Percentiles rank a stretch among this genome's conserved stretches.
These are phyloP conservation scores for Scheffersomyces segobiensis DNA, from an alignment of 1,139 yeast species.

Conservation along the genomic window DNA sequence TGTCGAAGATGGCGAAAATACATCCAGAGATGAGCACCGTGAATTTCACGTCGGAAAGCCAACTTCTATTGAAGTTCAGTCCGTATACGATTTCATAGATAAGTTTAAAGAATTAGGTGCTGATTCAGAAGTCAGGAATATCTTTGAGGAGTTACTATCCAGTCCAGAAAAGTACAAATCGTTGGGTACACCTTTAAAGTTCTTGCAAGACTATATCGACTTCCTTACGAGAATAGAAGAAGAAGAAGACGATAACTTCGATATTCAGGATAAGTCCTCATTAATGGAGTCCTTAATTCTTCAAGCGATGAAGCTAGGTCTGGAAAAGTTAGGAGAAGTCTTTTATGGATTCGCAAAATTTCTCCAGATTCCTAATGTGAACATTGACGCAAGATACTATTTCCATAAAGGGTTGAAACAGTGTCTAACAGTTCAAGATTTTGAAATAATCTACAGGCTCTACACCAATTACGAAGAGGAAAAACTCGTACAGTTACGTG, in stretches of 20 bases:
- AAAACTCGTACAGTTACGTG: conserved; percentile 37
- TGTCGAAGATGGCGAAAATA: background rate
- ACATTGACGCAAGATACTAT: conserved; percentile 45
- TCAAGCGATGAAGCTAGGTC: conserved; percentile 47
- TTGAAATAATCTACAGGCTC: conserved; percentile 63
- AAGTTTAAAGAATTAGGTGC: conserved; percentile 28
- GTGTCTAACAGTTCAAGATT: conserved; percentile 60
- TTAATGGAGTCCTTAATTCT: conserved; percentile 22
- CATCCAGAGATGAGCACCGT: background rate
- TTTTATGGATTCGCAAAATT: conserved; percentile 52
- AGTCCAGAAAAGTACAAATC: conserved; percentile 12
- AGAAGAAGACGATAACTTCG: background rate
- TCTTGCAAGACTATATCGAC: conserved; percentile 8
- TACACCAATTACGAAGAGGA: conserved; percentile 65
- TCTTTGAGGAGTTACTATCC: conserved; percentile 15
- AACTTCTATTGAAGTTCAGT: background rate
- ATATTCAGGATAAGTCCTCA: background rate
- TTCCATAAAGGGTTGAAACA: conserved; percentile 49
- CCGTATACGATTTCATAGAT: conserved; percentile 19
- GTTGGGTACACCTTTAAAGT: conserved; percentile 9
- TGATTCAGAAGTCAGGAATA: conserved; percentile 10
- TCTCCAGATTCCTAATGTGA: conserved; percentile 32
- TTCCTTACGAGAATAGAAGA: background rate
- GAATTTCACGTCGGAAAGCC: background rate
- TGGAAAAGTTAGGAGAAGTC: conserved; percentile 61